These are phyloP conservation scores for Fistulifera pelliculosa DNA, from an alignment of 108 stramenopile species.

Conservation along the genomic window DNA sequence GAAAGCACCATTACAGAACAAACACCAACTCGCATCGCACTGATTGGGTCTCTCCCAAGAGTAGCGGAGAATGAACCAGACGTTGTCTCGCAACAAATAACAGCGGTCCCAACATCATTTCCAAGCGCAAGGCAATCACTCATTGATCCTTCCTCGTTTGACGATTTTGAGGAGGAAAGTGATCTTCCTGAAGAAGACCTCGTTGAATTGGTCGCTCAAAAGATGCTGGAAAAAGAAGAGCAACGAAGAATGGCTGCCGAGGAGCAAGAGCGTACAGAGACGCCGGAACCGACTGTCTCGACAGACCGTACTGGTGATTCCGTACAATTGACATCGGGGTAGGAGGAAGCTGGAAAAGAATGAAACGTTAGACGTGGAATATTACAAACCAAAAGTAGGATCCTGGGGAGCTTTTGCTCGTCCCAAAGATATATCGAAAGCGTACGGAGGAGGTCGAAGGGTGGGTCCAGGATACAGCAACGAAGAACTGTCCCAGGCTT, in stretches of 20 bases:
- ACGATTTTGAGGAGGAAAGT: conserved; percentile 22
- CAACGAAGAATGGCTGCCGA: conserved; percentile 13
- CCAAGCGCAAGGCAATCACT: background rate
- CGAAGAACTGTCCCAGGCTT: conserved; percentile 22
- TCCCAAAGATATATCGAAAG: conserved; percentile 86
- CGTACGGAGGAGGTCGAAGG: conserved; percentile 85
- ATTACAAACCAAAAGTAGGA: conserved; percentile 60
- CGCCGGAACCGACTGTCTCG: background rate
- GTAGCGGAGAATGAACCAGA: background rate
- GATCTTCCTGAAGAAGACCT: conserved; percentile 65
- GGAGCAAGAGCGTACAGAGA: conserved; percentile 1
- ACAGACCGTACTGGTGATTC: conserved; percentile 1
- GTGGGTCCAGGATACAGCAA: conserved; percentile 67
- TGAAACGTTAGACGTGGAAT: conserved; percentile 16
- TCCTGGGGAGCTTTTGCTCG: conserved; percentile 90
- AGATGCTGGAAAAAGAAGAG: conserved; percentile 34
- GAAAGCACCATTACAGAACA: conserved; percentile 4
- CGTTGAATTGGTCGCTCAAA: conserved; percentile 46
- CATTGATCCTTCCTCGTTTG: conserved; percentile 27
- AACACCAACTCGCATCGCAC: background rate
- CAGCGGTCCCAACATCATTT: background rate
- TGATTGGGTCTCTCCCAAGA: conserved; percentile 7
- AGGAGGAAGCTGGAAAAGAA: conserved; percentile 61
- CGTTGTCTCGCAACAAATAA: too few relatives aligned
- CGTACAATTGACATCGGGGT: conserved; percentile 45